Evolutionary conservation across 2,329 filamentous ascomycete genomes (phyloP).

Genomic region (Aureobasidium zeae): DNA sequence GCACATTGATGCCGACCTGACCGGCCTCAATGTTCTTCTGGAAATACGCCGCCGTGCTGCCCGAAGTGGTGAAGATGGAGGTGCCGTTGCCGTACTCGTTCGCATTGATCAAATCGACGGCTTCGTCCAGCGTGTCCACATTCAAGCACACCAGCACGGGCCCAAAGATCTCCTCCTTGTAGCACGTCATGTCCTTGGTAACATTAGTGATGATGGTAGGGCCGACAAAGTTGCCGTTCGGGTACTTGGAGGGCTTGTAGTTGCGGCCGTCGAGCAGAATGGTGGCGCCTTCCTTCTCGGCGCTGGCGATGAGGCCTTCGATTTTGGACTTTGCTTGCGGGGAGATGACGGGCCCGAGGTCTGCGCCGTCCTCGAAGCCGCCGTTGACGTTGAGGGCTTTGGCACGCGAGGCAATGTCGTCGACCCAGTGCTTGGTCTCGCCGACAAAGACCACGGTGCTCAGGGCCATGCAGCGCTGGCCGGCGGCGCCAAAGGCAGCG

Average conservation of each 20-base stretch:
- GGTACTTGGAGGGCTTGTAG: slow-evolving; percentile 66
- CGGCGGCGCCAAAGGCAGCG: slow-evolving; percentile 75
- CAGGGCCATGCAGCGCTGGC: slow-evolving; percentile 79
- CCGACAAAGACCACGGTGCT: slow-evolving; percentile 76
- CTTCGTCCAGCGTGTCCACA: slow-evolving; percentile 67
- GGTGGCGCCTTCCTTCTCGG: slow-evolving; percentile 70
- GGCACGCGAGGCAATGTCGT: slow-evolving; percentile 67
- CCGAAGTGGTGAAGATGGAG: slow-evolving; percentile 74
- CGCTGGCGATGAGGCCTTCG: slow-evolving; percentile 63
- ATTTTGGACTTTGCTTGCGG: slow-evolving; percentile 71
- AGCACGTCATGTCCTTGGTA: slow-evolving; percentile 72
- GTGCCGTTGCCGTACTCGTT: slow-evolving; percentile 84
- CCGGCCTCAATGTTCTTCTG: slow-evolving; percentile 74
- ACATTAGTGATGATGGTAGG: slow-evolving; percentile 78
- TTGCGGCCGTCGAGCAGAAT: slow-evolving; percentile 75
- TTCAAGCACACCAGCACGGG: slow-evolving; percentile 76
- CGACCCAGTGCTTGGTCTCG: slow-evolving; percentile 74
- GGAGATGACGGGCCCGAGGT: slow-evolving; percentile 74
- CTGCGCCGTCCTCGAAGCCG: slow-evolving; percentile 70
- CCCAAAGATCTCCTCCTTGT: slow-evolving; percentile 77
- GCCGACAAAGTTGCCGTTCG: slow-evolving; percentile 73
- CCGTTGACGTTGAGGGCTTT: slow-evolving; percentile 66
- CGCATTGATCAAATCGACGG: slow-evolving; percentile 69
- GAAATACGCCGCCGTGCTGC: slow-evolving; percentile 68
- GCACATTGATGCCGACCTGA: slow-evolving; percentile 79